phyloP scores from a whole-genome alignment of 805 yeast genomes.

The Starmerella sp. region DNA sequence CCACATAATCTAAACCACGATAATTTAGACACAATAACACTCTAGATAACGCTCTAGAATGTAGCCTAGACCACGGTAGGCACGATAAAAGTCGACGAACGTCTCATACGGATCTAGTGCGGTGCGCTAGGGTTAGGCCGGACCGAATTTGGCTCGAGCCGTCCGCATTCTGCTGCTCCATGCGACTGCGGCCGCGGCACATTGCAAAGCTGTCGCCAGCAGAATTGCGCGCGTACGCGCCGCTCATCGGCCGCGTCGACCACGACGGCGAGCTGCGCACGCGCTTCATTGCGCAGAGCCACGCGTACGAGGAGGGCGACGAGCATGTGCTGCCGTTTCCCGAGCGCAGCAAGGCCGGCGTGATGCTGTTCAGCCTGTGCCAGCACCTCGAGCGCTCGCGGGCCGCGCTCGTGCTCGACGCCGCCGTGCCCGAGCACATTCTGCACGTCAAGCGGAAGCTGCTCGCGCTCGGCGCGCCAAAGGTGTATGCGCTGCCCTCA shows the following conservation, averaged over 20 bases:
- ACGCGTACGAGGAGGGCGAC: constrained; percentile 15
- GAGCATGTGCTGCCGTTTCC: constrained; percentile 21
- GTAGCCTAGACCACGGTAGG: too few relatives aligned
- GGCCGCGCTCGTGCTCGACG: constrained; percentile 8
- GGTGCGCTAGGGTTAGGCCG: background rate
- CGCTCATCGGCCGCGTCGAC: constrained; percentile 7
- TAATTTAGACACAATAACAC: too few relatives aligned
- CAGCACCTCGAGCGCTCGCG: constrained; percentile 1
- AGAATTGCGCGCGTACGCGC: constrained; percentile 10
- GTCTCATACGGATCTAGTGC: too few relatives aligned
- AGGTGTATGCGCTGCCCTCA: constrained; percentile 9
- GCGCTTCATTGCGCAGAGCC: constrained; percentile 10
- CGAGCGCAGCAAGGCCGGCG: constrained; percentile 17
- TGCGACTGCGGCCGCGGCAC: constrained; percentile 15
- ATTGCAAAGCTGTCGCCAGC: constrained; percentile 9
- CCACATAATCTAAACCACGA: too few relatives aligned
- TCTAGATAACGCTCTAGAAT: too few relatives aligned
- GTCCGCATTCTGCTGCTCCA: background rate
- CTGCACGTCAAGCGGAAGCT: constrained; percentile 14
- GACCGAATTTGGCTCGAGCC: too few relatives aligned
- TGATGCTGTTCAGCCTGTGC: constrained; percentile 14
- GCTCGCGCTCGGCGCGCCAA: constrained; percentile 3
- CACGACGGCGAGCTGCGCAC: background rate
- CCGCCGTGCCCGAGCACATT: constrained; percentile 1
- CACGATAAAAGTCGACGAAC: too few relatives aligned